phyloP scores from a whole-genome alignment of 208 protist species.

The Crithidia sp. region DNA sequence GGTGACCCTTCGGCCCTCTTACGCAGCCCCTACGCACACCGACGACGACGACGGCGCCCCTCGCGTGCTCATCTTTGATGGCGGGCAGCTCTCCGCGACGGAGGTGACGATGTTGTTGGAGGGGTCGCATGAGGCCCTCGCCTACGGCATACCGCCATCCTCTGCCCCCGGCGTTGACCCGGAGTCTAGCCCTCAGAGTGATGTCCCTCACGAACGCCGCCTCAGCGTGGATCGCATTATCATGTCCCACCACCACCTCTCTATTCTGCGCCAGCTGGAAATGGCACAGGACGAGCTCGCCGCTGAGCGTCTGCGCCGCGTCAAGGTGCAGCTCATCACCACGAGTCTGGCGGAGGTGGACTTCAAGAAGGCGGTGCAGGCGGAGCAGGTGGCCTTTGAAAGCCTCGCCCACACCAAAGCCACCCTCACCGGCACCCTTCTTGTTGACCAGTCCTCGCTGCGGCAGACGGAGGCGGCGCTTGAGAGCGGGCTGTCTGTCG shows the following conservation, averaged over 20 bases:
- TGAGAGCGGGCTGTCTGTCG: conserved; percentile 42
- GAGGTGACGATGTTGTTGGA: conserved; percentile 57
- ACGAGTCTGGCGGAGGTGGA: conserved; percentile 43
- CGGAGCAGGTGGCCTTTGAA: conserved; percentile 74
- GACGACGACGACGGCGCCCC: conserved; percentile 19
- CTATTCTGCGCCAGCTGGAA: conserved; percentile 70
- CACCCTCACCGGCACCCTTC: conserved; percentile 68
- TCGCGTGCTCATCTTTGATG: conserved; percentile 57
- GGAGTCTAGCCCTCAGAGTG: background rate
- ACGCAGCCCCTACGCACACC: background rate
- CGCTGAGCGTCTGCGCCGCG: conserved; percentile 16
- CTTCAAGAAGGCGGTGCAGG: conserved; percentile 39
- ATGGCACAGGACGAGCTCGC: conserved; percentile 67
- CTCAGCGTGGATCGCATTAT: conserved; percentile 44
- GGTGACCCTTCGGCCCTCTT: conserved; percentile 8
- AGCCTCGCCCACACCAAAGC: conserved; percentile 76
- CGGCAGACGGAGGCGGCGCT: conserved; percentile 60
- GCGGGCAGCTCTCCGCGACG: conserved; percentile 34
- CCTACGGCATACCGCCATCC: conserved; percentile 2
- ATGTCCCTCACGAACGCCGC: background rate
- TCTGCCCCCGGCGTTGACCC: background rate
- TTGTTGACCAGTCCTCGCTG: conserved; percentile 56
- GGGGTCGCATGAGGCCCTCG: conserved; percentile 40
- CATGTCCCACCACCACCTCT: conserved; percentile 50
- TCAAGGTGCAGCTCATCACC: conserved; percentile 75